Conservation (phyloP, 805 yeast genomes). For the Komagataella pastoris region DNA sequence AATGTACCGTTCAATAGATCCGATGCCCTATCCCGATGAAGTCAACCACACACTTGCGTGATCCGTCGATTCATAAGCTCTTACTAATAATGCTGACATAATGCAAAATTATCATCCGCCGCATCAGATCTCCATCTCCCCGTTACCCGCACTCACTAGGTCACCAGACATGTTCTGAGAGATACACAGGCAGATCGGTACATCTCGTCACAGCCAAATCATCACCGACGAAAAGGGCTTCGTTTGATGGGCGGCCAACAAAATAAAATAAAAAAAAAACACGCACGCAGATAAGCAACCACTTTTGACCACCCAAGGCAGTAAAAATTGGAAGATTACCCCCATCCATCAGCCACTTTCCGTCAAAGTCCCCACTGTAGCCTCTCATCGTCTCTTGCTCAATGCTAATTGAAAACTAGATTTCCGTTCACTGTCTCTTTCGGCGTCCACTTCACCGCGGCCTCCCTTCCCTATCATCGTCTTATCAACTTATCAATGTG, state of each 20-base stretch:
- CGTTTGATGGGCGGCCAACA: not conserved
- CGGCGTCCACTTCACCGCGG: not conserved
- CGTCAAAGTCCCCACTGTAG: not conserved
- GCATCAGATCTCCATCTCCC: not conserved
- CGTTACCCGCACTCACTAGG: not conserved
- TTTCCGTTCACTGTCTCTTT: not conserved
- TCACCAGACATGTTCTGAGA: not conserved
- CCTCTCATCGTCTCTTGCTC: not conserved
- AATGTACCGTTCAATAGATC: no score
- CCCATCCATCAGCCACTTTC: not conserved
- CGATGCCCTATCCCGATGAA: not conserved
- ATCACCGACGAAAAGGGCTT: not conserved
- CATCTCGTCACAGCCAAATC: not conserved
- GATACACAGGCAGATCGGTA: not conserved
- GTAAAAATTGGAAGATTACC: not conserved
- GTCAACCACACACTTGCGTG: not conserved
- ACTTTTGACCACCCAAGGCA: not conserved
- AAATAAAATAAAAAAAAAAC: no score
- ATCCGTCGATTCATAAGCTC: not conserved
- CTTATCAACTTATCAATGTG: not conserved
- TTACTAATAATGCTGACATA: not conserved
- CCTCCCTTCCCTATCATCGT: not conserved
- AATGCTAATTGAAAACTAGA: not conserved
- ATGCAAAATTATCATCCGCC: not conserved
- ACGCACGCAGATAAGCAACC: not conserved